Evolutionary conservation across 371 early-diverging fungal genomes (phyloP), one percentile per base, ranked within the genome.

Genomic region (Mucor irregularis): DNA sequence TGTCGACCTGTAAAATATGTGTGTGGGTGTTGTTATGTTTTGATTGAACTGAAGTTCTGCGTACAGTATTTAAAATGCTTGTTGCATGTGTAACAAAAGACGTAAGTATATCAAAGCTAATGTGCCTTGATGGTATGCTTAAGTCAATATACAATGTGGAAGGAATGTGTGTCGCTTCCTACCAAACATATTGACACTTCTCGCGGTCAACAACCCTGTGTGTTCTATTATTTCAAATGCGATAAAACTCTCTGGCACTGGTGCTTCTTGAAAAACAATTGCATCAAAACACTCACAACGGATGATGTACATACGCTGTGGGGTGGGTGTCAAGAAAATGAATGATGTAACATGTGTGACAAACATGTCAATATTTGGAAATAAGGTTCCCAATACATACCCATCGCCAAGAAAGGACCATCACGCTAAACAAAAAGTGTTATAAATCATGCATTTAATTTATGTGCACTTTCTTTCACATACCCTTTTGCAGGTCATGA

Each of bases 11-110:
- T 13, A 73, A 37, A 0, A 68, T 43, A 46, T 75, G 71, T 2
- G 75, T 69, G n/a, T n/a, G n/a, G n/a, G n/a, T n/a, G n/a, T n/a
- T n/a, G n/a, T 53, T 84, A 89, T 80, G 49, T 89, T 87, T 1
- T 78, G 68, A 54, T 86, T 86, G 87, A 21, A 82, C 40, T 38
- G 52, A 31, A 60, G 61, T 70, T 3, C 66, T 70, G 19, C 68
- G 62, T 64, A 68, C 63, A 40, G 67, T 66, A 8, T 62, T n/a
- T n/a, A n/a, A n/a, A n/a, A n/a, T n/a, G n/a, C n/a, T n/a, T n/a
- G n/a, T n/a, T n/a, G n/a, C n/a, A n/a, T n/a, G n/a, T n/a, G n/a
- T n/a, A n/a, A n/a, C 71, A 50, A 64, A 69, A 49, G 57, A 52
- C 4, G 64, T 57, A 21, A 69, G 69, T 9, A 67, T n/a, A n/a